phyloP scores from a whole-genome alignment of 345 rosid genomes.

The Arabis hirsuta region DNA sequence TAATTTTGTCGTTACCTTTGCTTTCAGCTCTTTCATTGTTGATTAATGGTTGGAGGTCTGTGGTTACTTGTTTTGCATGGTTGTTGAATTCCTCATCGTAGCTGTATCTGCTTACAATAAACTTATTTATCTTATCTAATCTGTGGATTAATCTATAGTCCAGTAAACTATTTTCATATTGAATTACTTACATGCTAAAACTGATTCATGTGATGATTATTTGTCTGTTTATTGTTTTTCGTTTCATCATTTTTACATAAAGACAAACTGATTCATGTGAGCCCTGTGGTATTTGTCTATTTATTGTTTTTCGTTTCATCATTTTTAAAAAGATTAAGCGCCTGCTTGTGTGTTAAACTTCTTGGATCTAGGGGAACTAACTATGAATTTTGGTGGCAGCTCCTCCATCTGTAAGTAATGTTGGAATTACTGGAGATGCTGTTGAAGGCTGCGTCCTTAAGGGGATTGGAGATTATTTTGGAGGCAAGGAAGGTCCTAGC shows the following conservation, averaged over 20 bases:
- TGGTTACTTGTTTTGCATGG: constrained; percentile 20
- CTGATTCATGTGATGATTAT: constrained; percentile 8
- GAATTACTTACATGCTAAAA: constrained; percentile 4
- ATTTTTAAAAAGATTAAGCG: constrained; percentile 1
- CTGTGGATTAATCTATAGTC: constrained; percentile 3
- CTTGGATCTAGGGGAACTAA: constrained; percentile 16
- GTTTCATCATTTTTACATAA: constrained; percentile 8
- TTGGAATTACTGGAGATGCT: constrained; percentile 73
- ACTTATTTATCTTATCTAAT: constrained; percentile 21
- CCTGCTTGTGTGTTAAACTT: constrained; percentile 5
- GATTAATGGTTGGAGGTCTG: not conserved
- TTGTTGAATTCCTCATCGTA: constrained; percentile 8
- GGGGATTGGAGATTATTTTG: constrained; percentile 92
- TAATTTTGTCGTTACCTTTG: constrained; percentile 23
- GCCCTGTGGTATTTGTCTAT: not conserved
- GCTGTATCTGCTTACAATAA: constrained; percentile 10
- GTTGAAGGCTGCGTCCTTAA: constrained; percentile 78
- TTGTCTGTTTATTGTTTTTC: not conserved
- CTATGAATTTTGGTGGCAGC: constrained; percentile 60
- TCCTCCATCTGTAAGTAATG: constrained; percentile 83
- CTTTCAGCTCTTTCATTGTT: constrained; percentile 23
- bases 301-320: not conserved
- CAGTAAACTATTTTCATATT: not conserved
- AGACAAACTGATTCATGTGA: constrained; percentile 12
- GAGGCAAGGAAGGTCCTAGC: constrained; percentile 98